A percentile compares a stretch with the other conserved stretches of the same genome.
Evolutionary conservation across 345 rosid species (phyloP).

Genomic region (Lenwebbia sp.): DNA sequence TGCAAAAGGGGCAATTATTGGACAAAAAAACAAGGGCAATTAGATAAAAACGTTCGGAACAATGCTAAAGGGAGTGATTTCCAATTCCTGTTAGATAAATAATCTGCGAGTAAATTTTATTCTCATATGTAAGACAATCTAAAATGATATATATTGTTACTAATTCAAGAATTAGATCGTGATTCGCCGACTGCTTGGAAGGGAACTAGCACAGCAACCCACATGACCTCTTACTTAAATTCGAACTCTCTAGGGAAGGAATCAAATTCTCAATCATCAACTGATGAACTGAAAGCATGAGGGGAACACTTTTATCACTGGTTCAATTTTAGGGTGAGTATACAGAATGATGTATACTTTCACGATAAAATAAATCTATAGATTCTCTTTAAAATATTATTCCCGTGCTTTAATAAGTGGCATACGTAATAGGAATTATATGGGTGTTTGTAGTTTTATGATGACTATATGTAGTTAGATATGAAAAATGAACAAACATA

Average conservation of each 20-base stretch:
- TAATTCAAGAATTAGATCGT: not conserved
- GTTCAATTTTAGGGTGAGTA: not conserved
- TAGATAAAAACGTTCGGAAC: not conserved
- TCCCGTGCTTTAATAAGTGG: not conserved
- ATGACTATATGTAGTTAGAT: not conserved
- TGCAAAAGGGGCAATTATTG: not conserved
- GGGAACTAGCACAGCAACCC: rapidly evolving
- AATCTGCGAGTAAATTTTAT: not conserved
- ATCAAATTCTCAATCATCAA: not conserved
- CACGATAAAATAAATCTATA: not conserved
- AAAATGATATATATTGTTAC: not conserved
- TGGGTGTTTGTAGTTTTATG: not conserved
- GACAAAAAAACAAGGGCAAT: not conserved
- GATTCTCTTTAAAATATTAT: not conserved
- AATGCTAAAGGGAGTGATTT: not conserved
- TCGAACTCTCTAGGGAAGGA: not conserved
- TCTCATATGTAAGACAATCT: not conserved
- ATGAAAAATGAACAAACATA: not conserved
- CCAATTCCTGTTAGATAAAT: not conserved
- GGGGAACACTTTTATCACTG: rapidly evolving
- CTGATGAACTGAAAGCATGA: not conserved
- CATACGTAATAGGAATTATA: not conserved
- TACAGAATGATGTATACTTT: not conserved
- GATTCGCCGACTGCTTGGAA: rapidly evolving
- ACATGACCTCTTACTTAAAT: not conserved